Evolutionary conservation across 1,139 yeast genomes (phyloP), one percentile per base, ranked within the genome.

Genomic region (Pichia cactophila): DNA sequence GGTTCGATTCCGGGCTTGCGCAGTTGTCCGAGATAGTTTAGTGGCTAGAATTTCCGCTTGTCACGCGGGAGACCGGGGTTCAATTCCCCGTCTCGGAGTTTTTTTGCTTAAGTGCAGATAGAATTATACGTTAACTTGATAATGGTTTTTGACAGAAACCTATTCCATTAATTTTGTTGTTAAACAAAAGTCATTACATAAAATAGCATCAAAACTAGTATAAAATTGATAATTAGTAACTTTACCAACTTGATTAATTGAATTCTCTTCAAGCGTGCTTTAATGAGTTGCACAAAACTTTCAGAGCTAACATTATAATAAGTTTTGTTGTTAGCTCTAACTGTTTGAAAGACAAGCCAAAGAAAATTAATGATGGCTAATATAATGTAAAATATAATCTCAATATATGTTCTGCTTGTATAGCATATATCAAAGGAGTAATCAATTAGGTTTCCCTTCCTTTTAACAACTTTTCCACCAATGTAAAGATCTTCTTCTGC

Each of bases 341-440:
- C 47, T 16, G 52, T 52, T 26, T 41, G 33, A 23, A 42, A 28
- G 11, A 59, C 10, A 29, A 57, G 39, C 54, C 57, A 58, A 2
- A 58, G n/a, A 0, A 57, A 54, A 31, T 60, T 59, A 5, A 54
- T 29, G 3, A 73, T 64, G 1, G 80, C 74, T 50, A 72, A 58
- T 0, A 64, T 42, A 1, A 70, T 65, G 56, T 77, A 78, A 46
- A 64, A 55, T 4, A 60, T 56, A 2, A 77, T 64, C 54, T 75
- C 76, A 33, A 65, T 52, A 57, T 77, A 77, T 2, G 83, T 83
- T 2, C 69, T 65, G 10, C 77, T 77, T 43, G 75, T 61, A 59
- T 73, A 74, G 60, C 83, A 78, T 31, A 77, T 59, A n/a, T 67
- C 61, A 56, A 73, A 74, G 5, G 57, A 53, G 52, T 68, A 66